Evolutionary conservation across 2,329 filamentous ascomycete species (phyloP).

Genomic region (Beauveria scarabaeidicola): DNA sequence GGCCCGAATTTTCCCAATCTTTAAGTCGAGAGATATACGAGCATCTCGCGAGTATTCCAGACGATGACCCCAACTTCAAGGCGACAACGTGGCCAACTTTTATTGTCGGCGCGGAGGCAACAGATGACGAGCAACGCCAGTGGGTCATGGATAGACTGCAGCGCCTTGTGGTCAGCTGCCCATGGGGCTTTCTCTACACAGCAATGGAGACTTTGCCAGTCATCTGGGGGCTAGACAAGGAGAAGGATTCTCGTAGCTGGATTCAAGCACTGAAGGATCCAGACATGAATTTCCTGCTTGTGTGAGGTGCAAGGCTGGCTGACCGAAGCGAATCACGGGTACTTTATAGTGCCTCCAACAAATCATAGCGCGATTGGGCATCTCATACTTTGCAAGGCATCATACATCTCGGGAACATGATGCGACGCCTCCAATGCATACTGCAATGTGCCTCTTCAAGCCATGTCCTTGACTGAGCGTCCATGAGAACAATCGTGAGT

Average conservation of each 20-base stretch:
- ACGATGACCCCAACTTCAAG: slow-evolving; percentile 45
- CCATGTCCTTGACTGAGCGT: slow-evolving; percentile 22
- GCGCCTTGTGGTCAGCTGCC: slow-evolving; percentile 30
- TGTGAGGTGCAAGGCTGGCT: slow-evolving; percentile 19
- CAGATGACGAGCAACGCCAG: slow-evolving; percentile 30
- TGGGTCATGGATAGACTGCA: slow-evolving; percentile 41
- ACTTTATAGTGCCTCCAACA: neutral
- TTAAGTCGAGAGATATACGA: slow-evolving; percentile 38
- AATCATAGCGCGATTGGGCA: neutral
- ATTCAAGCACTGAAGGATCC: slow-evolving; percentile 34
- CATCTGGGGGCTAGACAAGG: slow-evolving; percentile 33
- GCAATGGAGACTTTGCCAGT: slow-evolving; percentile 36
- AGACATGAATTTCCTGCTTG: slow-evolving; percentile 35
- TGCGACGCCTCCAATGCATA: neutral
- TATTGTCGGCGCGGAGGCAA: slow-evolving; percentile 44
- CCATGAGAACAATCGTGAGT: slow-evolving; percentile 17
- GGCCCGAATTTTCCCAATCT: slow-evolving; percentile 20
- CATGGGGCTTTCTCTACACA: slow-evolving; percentile 42
- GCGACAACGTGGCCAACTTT: slow-evolving; percentile 50
- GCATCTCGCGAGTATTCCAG: slow-evolving; percentile 38
- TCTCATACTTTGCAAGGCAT: neutral
- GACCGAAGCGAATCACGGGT: neutral
- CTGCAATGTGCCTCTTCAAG: slow-evolving; percentile 12
- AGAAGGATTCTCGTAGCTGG: slow-evolving; percentile 28
- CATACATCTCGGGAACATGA: neutral